phyloP scores from a whole-genome alignment of 345 rosid genomes.

The Citrus mangshanensis region DNA sequence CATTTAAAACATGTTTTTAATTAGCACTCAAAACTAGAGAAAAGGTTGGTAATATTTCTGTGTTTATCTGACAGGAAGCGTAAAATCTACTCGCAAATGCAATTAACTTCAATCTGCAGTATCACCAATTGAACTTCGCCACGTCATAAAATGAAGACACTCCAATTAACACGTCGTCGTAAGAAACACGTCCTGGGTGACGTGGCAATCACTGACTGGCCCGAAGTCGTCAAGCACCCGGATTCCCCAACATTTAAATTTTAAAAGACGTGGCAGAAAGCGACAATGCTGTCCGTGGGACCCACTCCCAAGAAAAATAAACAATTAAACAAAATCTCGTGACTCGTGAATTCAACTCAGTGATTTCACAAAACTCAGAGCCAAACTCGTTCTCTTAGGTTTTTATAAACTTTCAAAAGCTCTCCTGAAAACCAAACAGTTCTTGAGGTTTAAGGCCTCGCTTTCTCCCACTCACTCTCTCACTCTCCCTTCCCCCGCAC shows the following conservation, averaged over 20 bases:
- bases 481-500: neutral
- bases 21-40: neutral
- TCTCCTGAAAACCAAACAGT: neutral
- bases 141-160: neutral
- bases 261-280: neutral
- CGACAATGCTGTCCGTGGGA: neutral
- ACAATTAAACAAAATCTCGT: neutral
- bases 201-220: neutral
- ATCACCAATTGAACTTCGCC: neutral
- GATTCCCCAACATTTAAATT: neutral
- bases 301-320: neutral
- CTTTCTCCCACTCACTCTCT: neutral
- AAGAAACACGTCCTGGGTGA: neutral
- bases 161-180: neutral
- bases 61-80: neutral
- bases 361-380: neutral
- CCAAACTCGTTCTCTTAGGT: conserved; percentile 9
- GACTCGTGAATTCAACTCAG: conserved; percentile 9
- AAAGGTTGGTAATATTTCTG: neutral
- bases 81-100: neutral
- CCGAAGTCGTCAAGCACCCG: neutral
- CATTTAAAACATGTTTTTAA: too few relatives aligned
- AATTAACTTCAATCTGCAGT: too few relatives aligned
- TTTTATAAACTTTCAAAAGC: neutral
- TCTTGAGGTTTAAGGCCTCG: conserved; percentile 17